These are phyloP conservation scores for Rachicladosporium sp. DNA, from an alignment of 2,329 filamentous ascomycete species.

Conservation along the genomic window DNA sequence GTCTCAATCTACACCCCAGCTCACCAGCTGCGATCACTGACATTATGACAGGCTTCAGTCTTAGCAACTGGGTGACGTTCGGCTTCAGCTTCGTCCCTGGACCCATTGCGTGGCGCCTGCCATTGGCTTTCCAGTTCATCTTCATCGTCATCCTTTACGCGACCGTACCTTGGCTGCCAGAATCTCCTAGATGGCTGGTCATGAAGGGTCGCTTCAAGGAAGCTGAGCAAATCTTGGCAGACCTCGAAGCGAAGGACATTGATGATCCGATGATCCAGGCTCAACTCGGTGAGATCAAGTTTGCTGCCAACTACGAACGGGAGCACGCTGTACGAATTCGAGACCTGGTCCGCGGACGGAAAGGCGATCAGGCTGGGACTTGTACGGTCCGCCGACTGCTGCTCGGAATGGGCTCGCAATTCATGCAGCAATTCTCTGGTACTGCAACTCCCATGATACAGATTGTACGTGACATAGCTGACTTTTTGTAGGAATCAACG, in stretches of 20 bases:
- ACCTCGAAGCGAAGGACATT: conserved; percentile 33
- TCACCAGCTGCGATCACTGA: too few relatives aligned
- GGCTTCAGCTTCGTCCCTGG: conserved; percentile 36
- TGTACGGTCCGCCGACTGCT: conserved; percentile 39
- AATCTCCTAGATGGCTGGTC: conserved; percentile 37
- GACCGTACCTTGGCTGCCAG: conserved; percentile 36
- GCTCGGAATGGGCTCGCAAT: conserved; percentile 42
- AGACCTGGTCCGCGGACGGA: conserved; percentile 37
- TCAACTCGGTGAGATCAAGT: conserved; percentile 35
- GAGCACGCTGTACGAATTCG: conserved; percentile 39
- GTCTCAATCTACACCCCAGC: too few relatives aligned
- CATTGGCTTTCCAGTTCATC: conserved; percentile 38
- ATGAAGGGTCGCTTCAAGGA: conserved; percentile 32
- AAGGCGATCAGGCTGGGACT: conserved; percentile 32
- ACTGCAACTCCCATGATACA: conserved; percentile 9
- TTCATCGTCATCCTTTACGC: conserved; percentile 36
- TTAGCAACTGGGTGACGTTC: conserved; percentile 42
- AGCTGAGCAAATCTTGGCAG: conserved; percentile 37
- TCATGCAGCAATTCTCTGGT: conserved; percentile 37
- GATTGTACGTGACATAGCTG: not conserved
- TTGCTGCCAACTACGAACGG: conserved; percentile 36
- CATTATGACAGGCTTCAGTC: conserved; percentile 34
- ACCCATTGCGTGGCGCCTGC: conserved; percentile 33
- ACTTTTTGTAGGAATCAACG: too few relatives aligned
- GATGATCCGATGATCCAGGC: conserved; percentile 35